phyloP scores from a whole-genome alignment of 805 yeast species.

The Saturnispora besseyi region DNA sequence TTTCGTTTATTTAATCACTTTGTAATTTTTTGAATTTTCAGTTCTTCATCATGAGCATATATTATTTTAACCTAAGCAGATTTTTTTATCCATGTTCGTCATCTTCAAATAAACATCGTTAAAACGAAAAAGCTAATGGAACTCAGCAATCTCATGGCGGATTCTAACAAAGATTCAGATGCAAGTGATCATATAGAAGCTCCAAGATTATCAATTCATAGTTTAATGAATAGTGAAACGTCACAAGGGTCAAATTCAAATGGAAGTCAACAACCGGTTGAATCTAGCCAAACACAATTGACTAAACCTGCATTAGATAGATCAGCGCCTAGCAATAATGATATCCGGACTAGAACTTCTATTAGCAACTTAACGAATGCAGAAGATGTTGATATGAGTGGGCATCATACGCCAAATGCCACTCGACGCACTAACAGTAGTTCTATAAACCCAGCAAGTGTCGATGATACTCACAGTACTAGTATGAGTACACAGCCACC shows the following conservation, averaged over 20 bases:
- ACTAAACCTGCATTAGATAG: neutral
- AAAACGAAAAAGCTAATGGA: slow-evolving; percentile 17
- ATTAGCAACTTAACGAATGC: slow-evolving; percentile 35
- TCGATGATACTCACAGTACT: neutral
- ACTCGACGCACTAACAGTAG: slow-evolving; percentile 8
- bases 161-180: slow-evolving; percentile 11
- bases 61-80: neutral
- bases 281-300: neutral
- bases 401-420: slow-evolving; percentile 31
- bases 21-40: neutral
- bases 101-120: neutral
- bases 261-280: neutral
- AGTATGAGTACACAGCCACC: neutral
- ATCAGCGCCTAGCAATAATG: neutral
- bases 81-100: neutral
- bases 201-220: slow-evolving; percentile 26
- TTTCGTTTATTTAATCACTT: neutral
- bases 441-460: neutral
- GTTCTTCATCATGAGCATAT: neutral
- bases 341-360: slow-evolving; percentile 20
- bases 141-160: slow-evolving; percentile 20
- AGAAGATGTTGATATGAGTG: slow-evolving; percentile 36
- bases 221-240: slow-evolving; percentile 24
- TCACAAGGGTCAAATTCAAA: neutral
- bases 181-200: neutral